Evolutionary conservation across 257 asterid species (phyloP), one percentile per base, ranked within the genome.

Genomic region (Nicotiana otophora): DNA sequence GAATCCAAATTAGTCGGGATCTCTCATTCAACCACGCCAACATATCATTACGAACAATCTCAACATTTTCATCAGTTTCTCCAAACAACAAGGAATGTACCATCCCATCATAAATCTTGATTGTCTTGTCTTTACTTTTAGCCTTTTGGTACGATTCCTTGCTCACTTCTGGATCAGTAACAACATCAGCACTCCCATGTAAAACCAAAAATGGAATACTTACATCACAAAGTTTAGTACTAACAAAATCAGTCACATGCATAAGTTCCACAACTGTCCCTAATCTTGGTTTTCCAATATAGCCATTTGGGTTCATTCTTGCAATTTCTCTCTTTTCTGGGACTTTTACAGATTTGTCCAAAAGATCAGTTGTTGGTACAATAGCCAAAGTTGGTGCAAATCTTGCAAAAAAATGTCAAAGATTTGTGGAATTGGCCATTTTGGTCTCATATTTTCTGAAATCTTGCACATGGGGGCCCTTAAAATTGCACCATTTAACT

Each of bases 151-250:
- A 92, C 90, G 93, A 84, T 79, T 93, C 98, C 42, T 88, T 88
- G 80, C 98, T 95, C 87, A 93, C 98, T 53, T 87, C 88, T 1
- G 97, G 94, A 86, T 95, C 99, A 7, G 98, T 95, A 12, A 95
- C 98, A 42, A 90, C 94, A 81, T 93, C 97, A 0, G 87, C 96
- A 77, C 88, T 90, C 2, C 98, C 97, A 66, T 94, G 97, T 66
- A 93, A 81, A 82, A 93, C 97, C 7, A 93, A 66, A 46, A 95
- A 92, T 3, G 98, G 90, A 75, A 93, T 75, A 19, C 54, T 84
- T 5, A 95, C 98, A 54, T 95, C 96, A 0, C 88, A 7, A 85
- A 93, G 5, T 69, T 83, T 86, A 7, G 90, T 61, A n/a, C 91
- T 82, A 28, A 95, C 91, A 51, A 82, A 90, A 68, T 92, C 96